Base-by-base conservation (phyloP, 805 yeast species). In the Tetrapisispora pingtungensis region DNA sequence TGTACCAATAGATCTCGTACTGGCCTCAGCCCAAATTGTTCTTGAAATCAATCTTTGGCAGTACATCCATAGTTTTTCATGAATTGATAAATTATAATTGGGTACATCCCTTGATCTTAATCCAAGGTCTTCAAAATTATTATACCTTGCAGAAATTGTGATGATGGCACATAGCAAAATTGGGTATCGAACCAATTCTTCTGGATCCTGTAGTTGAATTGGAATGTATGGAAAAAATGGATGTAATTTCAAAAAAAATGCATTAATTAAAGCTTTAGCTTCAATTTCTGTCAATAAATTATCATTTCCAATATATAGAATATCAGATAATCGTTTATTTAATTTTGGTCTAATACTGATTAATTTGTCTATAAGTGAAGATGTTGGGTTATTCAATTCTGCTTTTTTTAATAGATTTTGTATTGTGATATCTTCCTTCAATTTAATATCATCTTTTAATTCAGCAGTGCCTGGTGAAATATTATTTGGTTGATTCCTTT, bases 21-120 rank as follows among this genome's bases (percentile, higher is more conserved):
- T 80, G 0, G 95, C 93, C 58, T 86, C 96, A 1, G 95, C 96
- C 96, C 96, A 88, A 5, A 86, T 88, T 0, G 95, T 81, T 61
- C 82, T 85, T 3, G 94, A 83, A 35, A 87, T 81, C 47, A 86
- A 68, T 48, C 80, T 62, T 65, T 86, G 96, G 46, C 89, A 86
- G 56, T 83, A 79, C 22, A 81, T 73, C 97, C 97, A 88, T 39
- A 88, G 64, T 43, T 80, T 71, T 52, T 83, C 87, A 59, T 88
- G 97, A 3, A 84, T 71, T 50, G 75, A 79, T 18, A 81, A 68
- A 54, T 81, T 73, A 14, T 53, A 42, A 42, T 75, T 59, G 5
- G 59, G 55, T 42, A 57, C 49, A 17, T 53, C 51, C n/a, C 61
- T 64, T n/a, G 64, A 65, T 15, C 52, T 56, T 17, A 68, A 63